Percentiles rank a stretch among this genome's conserved stretches.
Conservation (phyloP, 805 yeast genomes). For the Candida multigemmis region DNA sequence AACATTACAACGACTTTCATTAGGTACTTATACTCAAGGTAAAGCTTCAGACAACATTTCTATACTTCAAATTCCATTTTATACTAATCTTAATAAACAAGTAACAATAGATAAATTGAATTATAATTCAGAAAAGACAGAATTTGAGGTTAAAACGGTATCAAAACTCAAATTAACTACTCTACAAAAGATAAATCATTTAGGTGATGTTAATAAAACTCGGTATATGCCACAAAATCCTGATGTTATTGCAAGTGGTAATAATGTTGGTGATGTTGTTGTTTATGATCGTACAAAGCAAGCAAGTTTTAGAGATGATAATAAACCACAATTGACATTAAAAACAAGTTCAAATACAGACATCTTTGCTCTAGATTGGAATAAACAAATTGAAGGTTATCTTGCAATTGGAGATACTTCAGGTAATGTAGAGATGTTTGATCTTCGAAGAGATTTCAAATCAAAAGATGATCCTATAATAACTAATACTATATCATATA, state of each 20-base stretch:
- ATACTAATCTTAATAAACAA: slow-evolving; percentile 20
- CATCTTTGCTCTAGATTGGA: slow-evolving; percentile 74
- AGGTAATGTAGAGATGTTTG: slow-evolving; percentile 62
- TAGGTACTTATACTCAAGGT: slow-evolving; percentile 61
- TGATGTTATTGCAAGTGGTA: slow-evolving; percentile 65
- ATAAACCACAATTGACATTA: slow-evolving; percentile 46
- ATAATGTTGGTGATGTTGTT: slow-evolving; percentile 54
- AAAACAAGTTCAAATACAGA: slow-evolving; percentile 35
- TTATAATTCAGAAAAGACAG: slow-evolving; percentile 28
- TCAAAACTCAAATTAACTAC: slow-evolving; percentile 18
- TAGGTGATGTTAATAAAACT: slow-evolving; percentile 67
- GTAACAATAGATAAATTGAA: slow-evolving; percentile 26
- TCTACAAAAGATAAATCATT: slow-evolving; percentile 54
- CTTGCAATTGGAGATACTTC: slow-evolving; percentile 54
- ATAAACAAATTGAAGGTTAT: slow-evolving; percentile 47
- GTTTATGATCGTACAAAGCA: slow-evolving; percentile 83
- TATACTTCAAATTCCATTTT: slow-evolving; percentile 23
- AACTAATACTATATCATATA: neutral
- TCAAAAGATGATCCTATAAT: slow-evolving; percentile 7
- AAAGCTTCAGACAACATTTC: slow-evolving; percentile 40
- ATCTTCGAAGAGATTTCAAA: slow-evolving; percentile 37
- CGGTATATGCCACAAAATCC: slow-evolving; percentile 81
- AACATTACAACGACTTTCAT: slow-evolving; percentile 31
- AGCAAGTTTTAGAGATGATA: slow-evolving; percentile 21
- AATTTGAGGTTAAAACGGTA: slow-evolving; percentile 25